Evolutionary conservation across 352 stramenopile species (phyloP), one percentile per base, ranked within the genome.

Genomic region (Albugo candida): DNA sequence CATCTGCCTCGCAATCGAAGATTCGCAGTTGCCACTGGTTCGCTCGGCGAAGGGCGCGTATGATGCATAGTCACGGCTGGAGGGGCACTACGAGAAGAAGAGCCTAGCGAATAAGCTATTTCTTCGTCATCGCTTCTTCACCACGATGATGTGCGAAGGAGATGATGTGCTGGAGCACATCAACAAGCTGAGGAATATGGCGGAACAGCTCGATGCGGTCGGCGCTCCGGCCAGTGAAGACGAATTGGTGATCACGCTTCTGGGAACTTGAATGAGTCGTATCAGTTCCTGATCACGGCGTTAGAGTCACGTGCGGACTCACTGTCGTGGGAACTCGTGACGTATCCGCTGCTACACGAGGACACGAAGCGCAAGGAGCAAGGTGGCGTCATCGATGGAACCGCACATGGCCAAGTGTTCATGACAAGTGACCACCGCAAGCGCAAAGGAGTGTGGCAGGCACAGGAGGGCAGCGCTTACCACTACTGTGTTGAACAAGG

Each of bases 201-300:
- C 48, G 24, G 48, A 60, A 14, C 48, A 55, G 17, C 20, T 55
- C 42, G 49, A 56, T 17, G 53, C 48, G 8, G 37, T 60, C 47
- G 45, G 17, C 8, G 44, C 48, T 52, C 44, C 48, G 14, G 49
- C 52, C 47, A 56, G 44, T 3, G 44, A 55, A 8, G 49, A 55
- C 13, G 48, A 49, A 36, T 40, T 56, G 42, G 54, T 52, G 20
- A 52, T 55, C 41, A 48, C 53, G 42, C 48, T 59, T 48, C 53
- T 59, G 0, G 48, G 24, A 27, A 52, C 47, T 21, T 55, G 20
- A 61, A 20, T 41, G 55, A 61, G 35, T 58, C 51, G 42, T 58
- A 52, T 49, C 46, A 54, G 49, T 58, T 61, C 41, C 55, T 58
- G 1, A 61, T 61, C 36, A 61, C 50, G 41, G 55, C 55, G 34